Evolutionary conservation across 805 yeast genomes (phyloP).

Genomic region (Kuraishia piskuri): DNA sequence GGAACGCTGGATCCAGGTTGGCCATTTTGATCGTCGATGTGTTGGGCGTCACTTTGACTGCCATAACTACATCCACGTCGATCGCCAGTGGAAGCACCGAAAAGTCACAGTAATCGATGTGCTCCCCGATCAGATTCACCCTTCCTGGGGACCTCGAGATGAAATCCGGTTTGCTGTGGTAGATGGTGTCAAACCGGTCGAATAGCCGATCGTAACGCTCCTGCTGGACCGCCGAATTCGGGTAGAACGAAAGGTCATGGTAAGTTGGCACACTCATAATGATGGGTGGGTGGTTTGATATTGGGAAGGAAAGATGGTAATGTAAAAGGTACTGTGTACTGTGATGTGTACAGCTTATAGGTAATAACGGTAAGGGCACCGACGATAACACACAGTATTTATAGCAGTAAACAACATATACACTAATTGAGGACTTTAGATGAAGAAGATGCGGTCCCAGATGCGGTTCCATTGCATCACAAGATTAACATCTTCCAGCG

Average conservation of each 20-base stretch:
- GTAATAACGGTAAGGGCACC: too few relatives aligned
- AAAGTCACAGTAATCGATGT: slow-evolving; percentile 60
- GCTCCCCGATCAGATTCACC: slow-evolving; percentile 70
- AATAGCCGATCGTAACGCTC: slow-evolving; percentile 21
- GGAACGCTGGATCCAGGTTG: slow-evolving; percentile 28
- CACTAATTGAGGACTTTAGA: too few relatives aligned
- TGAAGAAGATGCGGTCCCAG: too few relatives aligned
- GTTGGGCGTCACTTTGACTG: slow-evolving; percentile 23
- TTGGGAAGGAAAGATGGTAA: too few relatives aligned
- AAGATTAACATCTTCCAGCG: too few relatives aligned
- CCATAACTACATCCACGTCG: slow-evolving; percentile 52
- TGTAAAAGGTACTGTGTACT: too few relatives aligned
- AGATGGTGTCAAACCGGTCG: slow-evolving; percentile 12
- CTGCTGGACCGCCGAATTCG: slow-evolving; percentile 19
- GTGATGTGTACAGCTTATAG: too few relatives aligned
- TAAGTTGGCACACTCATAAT: slow-evolving; percentile 25
- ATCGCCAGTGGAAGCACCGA: slow-evolving; percentile 70
- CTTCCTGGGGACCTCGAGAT: slow-evolving; percentile 66
- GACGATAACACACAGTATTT: too few relatives aligned
- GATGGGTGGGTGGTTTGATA: too few relatives aligned
- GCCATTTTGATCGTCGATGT: slow-evolving; percentile 16
- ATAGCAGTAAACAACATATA: too few relatives aligned
- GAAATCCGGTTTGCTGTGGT: slow-evolving; percentile 32
- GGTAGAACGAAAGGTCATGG: slow-evolving; percentile 25
- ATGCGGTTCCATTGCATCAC: too few relatives aligned